Base-by-base conservation (phyloP, 192 early-diverging fungal genomes). In the Thamnidium elegans region DNA sequence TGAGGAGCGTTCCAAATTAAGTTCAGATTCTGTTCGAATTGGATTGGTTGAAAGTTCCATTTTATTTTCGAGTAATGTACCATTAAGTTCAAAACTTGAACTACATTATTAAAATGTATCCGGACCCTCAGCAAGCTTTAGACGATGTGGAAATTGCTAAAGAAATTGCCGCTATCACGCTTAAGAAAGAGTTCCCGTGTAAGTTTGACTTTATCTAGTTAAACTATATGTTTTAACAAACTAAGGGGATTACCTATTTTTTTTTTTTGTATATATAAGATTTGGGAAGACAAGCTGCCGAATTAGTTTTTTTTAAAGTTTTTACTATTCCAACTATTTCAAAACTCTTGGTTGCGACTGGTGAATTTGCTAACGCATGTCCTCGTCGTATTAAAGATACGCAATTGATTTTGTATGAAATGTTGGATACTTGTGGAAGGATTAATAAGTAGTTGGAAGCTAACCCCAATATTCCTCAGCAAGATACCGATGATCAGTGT, bases 321-420 rank as follows among this genome's bases (percentile, higher is more conserved):
- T 74, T 69, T 44, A 63, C 53, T n/a, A 56, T 80, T 47, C 78
- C 78, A 4, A 43, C 69, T n/a, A 73, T 79, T 50, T 68, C 65
- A 53, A 72, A 73, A 39, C 55, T 77, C 31, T 46, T 80, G 0
- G 65, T 44, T 0, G 52, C 55, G 4, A 77, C 78, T 0, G 26
- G 34, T 8, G 62, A 75, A 63, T 67, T 80, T 36, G 39, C 30
- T 4, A 46, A 54, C 3, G 3, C 52, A 3, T 52, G 67, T 58
- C 23, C 66, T 8, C 64, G 63, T 17, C 58, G 74, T 7, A 60
- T 50, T 2, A 71, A 76, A 5, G 78, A 79, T 32, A 76, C 78
- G 2, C 21, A 34, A 1, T 14, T 76, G 6, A 65, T 79, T 14
- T 20, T 79, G 0, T 10, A 21, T 3, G 74, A 75, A 50, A 64